These are phyloP conservation scores for Hyaloperonospora brassicae DNA, from an alignment of 352 stramenopile genomes.

Conservation along the genomic window DNA sequence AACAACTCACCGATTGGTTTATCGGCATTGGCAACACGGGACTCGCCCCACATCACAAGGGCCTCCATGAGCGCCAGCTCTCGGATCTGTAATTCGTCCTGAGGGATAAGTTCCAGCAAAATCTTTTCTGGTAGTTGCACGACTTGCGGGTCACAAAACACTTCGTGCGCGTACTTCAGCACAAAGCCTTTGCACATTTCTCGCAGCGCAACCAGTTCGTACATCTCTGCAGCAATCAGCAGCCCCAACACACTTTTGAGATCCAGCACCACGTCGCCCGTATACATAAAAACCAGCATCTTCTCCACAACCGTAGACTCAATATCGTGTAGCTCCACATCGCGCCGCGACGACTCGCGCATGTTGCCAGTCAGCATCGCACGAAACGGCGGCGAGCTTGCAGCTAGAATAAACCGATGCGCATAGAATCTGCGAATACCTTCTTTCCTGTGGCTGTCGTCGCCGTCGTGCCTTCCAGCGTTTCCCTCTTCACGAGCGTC, in stretches of 20 bases:
- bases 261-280: slow-evolving; percentile 67
- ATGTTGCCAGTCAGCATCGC: slow-evolving; percentile 78
- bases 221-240: slow-evolving; percentile 78
- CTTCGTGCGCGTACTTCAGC: slow-evolving; percentile 70
- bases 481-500: slow-evolving; percentile 6
- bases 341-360: slow-evolving; percentile 57
- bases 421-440: slow-evolving; percentile 40
- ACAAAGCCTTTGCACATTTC: slow-evolving; percentile 82
- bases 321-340: slow-evolving; percentile 69
- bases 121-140: slow-evolving; percentile 78
- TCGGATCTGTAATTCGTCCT: slow-evolving; percentile 81
- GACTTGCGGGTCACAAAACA: slow-evolving; percentile 69
- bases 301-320: slow-evolving; percentile 60
- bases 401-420: slow-evolving; percentile 78
- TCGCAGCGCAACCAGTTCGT: slow-evolving; percentile 63
- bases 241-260: slow-evolving; percentile 65
- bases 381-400: slow-evolving; percentile 74
- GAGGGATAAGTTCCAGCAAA: slow-evolving; percentile 67
- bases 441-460: background rate
- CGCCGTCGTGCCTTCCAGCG: slow-evolving; percentile 2
- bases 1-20: slow-evolving; percentile 48
- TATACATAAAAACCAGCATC: slow-evolving; percentile 83
- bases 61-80: slow-evolving; percentile 73
- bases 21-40: slow-evolving; percentile 43
- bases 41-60: slow-evolving; percentile 70